Base-by-base conservation (phyloP, 2,329 filamentous ascomycete genomes). In the Cadophora gregata region DNA sequence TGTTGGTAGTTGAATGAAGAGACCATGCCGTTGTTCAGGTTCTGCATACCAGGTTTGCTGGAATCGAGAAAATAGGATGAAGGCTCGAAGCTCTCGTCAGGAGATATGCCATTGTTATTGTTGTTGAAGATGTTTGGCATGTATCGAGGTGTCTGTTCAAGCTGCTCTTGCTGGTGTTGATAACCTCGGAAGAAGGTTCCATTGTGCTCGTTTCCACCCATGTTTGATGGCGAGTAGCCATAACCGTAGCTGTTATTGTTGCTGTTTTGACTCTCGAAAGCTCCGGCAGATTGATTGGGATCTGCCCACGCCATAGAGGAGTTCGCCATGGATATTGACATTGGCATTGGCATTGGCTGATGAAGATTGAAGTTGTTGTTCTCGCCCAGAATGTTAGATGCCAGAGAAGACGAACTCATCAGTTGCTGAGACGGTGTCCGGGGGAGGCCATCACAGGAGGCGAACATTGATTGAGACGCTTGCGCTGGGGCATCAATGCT, bases 371-470 rank as follows among this genome's bases (percentile, higher is more conserved):
- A 74, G 65, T 67, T 66, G 50, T 50, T 63, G 21, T 4, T 47
- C 42, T 58, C 55, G 16, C 65, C 31, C n/a, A 68, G 63, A n/a
- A 69, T 59, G 25, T 66, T 63, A 38, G 66, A 29, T 58, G 69
- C 24, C n/a, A 69, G 27, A 45, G 68, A 61, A 19, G 68, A 45
- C 59, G 61, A 29, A 21, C 63, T 69, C 69, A 76, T 68, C 63
- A 73, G 71, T 29, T 69, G 66, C 59, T 75, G 71, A 58, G 69
- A 53, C 61, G 69, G 66, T 24, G 58, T 33, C 67, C 65, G 72
- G 65, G 74, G 70, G 62, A 73, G 70, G 59, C 70, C 70, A 61
- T 75, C 72, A 71, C 71, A 74, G 67, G 73, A 69, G 21, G 33
- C 36, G 62, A 64, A 59, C 38, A 72, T 71, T 21, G 56, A 66